Conservation (phyloP, 495 filamentous ascomycete genomes). For the Xylaria sp. region DNA sequence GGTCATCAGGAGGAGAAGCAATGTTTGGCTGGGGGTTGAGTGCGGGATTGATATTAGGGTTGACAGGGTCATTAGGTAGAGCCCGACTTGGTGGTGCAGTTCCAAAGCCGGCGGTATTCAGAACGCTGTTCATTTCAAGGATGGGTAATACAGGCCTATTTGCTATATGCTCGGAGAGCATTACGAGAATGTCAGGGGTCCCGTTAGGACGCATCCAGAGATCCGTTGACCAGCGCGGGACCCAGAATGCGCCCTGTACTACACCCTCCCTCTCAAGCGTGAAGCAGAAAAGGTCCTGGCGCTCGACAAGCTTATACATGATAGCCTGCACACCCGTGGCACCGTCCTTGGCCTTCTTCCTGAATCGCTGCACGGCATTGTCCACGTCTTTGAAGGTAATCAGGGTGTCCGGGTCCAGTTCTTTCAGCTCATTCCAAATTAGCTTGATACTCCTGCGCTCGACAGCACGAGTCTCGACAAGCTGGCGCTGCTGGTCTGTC, state of each 20-base stretch:
- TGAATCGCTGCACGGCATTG: slow-evolving; percentile 40
- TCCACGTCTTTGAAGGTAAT: slow-evolving; percentile 40
- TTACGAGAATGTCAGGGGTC: slow-evolving; percentile 41
- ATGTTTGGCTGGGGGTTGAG: not conserved
- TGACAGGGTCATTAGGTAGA: slow-evolving; percentile 13
- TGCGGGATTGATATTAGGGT: slow-evolving; percentile 2
- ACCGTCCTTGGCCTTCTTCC: slow-evolving; percentile 40
- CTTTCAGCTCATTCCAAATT: slow-evolving; percentile 39
- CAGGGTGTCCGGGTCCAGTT: slow-evolving; percentile 32
- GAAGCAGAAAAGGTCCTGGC: slow-evolving; percentile 41
- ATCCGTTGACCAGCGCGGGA: slow-evolving; percentile 38
- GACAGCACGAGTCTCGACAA: slow-evolving; percentile 38
- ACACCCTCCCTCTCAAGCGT: slow-evolving; percentile 35
- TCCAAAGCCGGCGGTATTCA: slow-evolving; percentile 25
- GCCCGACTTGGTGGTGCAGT: slow-evolving; percentile 11
- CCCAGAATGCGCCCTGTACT: slow-evolving; percentile 42
- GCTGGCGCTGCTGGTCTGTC: slow-evolving; percentile 37
- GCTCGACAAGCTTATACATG: slow-evolving; percentile 39
- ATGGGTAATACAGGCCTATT: slow-evolving; percentile 39
- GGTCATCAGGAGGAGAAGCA: not conserved
- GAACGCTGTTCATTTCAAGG: slow-evolving; percentile 41
- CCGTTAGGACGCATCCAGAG: slow-evolving; percentile 38
- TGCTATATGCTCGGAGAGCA: slow-evolving; percentile 40
- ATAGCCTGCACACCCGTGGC: slow-evolving; percentile 43
- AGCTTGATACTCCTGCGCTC: slow-evolving; percentile 38